A percentile compares a stretch with the other conserved stretches of the same genome.
These are phyloP conservation scores for Aphanomyces euteiches DNA, from an alignment of 352 stramenopile genomes.

Conservation along the genomic window DNA sequence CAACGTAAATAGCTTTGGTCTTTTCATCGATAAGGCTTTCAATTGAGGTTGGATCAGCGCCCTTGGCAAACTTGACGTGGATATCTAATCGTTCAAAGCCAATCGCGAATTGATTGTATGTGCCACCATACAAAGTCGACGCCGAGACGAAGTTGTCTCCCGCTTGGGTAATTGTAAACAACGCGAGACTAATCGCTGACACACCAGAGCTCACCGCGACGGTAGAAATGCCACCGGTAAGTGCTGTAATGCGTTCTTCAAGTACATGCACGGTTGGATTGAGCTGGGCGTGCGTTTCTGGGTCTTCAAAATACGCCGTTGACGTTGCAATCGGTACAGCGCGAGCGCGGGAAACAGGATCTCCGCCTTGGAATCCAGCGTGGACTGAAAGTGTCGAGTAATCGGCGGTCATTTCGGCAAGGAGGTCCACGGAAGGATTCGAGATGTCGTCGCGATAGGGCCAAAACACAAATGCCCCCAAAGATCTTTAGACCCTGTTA, in stretches of 20 bases:
- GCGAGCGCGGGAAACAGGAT: conserved; percentile 65
- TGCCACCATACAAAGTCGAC: conserved; percentile 94
- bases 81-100: conserved; percentile 91
- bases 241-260: conserved; percentile 87
- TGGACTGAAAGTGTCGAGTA: conserved; percentile 49
- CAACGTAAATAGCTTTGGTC: conserved; percentile 93
- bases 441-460: too few species aligned
- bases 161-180: conserved; percentile 78
- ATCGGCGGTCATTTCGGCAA: neutral
- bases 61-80: conserved; percentile 92
- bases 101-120: conserved; percentile 91
- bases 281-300: conserved; percentile 53
- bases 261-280: conserved; percentile 94
- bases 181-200: conserved; percentile 80
- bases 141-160: conserved; percentile 95
- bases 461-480: too few species aligned
- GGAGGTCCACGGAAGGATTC: too few species aligned
- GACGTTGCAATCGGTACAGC: conserved; percentile 88
- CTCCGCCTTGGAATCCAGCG: conserved; percentile 69
- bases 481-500: too few species aligned
- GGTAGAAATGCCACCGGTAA: conserved; percentile 89
- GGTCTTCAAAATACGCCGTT: conserved; percentile 87
- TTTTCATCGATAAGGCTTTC: conserved; percentile 77
- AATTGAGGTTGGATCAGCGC: conserved; percentile 80
- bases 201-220: conserved; percentile 89